Evolutionary conservation across 1,139 yeast genomes (phyloP).

Genomic region (Blastobotrys apis): DNA sequence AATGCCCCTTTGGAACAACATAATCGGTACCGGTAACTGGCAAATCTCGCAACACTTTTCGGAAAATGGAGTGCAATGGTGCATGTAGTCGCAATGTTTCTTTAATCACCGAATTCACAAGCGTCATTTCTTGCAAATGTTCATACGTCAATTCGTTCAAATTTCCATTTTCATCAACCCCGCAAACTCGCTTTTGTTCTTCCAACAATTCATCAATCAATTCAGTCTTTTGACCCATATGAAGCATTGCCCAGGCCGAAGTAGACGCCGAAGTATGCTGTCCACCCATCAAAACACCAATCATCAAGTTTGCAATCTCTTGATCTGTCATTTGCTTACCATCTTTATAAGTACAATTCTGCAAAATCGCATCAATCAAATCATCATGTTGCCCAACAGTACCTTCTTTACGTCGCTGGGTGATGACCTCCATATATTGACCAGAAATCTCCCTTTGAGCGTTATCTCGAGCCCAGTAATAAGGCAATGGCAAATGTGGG

Average conservation of each 20-base stretch:
- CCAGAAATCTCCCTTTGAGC: constrained; percentile 79
- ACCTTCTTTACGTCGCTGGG: constrained; percentile 61
- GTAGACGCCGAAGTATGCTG: constrained; percentile 98
- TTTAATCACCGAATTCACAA: constrained; percentile 76
- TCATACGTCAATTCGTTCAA: constrained; percentile 60
- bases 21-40: constrained; percentile 75
- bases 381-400: constrained; percentile 75
- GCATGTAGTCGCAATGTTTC: constrained; percentile 94
- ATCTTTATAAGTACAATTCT: constrained; percentile 79
- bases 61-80: constrained; percentile 93
- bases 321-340: constrained; percentile 92
- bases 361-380: constrained; percentile 83
- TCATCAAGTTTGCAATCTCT: constrained; percentile 87
- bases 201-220: constrained; percentile 73
- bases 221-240: constrained; percentile 80
- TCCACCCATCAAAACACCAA: constrained; percentile 98
- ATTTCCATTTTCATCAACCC: constrained; percentile 44
- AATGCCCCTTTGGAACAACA: constrained; percentile 85
- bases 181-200: constrained; percentile 65
- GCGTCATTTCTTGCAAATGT: constrained; percentile 72
- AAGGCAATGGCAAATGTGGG: constrained; percentile 88
- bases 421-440: constrained; percentile 76
- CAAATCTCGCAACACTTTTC: constrained; percentile 77
- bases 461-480: constrained; percentile 74
- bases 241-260: constrained; percentile 90